Base-by-base conservation (phyloP, 2,329 filamentous ascomycete species). In the Teratosphaeria nubilosa region DNA sequence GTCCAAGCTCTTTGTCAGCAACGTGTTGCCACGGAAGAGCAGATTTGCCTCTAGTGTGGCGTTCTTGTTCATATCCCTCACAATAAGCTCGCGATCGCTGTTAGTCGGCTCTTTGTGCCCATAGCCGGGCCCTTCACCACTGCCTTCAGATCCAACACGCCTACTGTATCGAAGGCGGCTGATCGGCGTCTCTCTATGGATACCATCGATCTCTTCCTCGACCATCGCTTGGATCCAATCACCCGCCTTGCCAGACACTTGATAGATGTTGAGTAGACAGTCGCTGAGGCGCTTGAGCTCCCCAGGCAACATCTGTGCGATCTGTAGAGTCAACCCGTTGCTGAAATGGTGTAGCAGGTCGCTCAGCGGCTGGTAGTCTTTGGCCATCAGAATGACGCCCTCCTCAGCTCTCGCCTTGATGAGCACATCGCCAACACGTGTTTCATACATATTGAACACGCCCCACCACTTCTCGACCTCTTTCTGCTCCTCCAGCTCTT, bases 171-270 rank as follows among this genome's bases (percentile, higher is more conserved):
- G 81, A 54, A 85, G 70, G 41, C 82, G 72, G 61, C 76, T 90
- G 62, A 87, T 82, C 0, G 87, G 84, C 14, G 85, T 84, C 65
- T 96, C 91, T 69, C 86, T 95, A 57, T 90, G 84, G 20, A 94
- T 86, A 0, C 92, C 92, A 68, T 97, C 94, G 58, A 99, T 97
- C 72, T 99, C 94, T 69, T 97, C 92, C 72, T 99, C 94, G 0
- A 96, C 89, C 48, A 99, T 78, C 2, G 90, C 86, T 79, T 90
- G 94, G 24, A 99, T 81, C 94, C 94, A 99, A 59, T 96, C 90
- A 51, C 82, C 82, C 2, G 89, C 88, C 41, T 84, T 83, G 0
- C 90, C 90, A 2, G 91, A 92, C 2, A 95, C 91, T 69, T 99
- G 94, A 67, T 92, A 99, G 56, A 99, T 95, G 70, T 97, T 95